Evolutionary conservation across 805 yeast genomes (phyloP).

Genomic region (Lachancea nothofagi): DNA sequence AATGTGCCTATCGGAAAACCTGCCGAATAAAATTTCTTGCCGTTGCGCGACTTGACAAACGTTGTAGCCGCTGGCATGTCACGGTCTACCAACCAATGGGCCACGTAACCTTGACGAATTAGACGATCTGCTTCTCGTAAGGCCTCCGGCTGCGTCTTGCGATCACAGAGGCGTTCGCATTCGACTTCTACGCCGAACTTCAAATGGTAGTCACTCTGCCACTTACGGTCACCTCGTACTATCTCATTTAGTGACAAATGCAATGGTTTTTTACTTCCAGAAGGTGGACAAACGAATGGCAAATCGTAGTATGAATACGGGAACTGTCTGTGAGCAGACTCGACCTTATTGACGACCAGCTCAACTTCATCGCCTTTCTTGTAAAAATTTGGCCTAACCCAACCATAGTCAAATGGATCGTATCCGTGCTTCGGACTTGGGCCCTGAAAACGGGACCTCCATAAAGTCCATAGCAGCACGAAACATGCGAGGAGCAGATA

Average conservation of each 20-base stretch:
- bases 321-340: constrained; percentile 63
- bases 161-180: constrained; percentile 65
- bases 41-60: constrained; percentile 51
- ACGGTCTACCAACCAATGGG: constrained; percentile 78
- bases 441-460: background rate
- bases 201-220: constrained; percentile 68
- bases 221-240: constrained; percentile 71
- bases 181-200: constrained; percentile 57
- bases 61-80: constrained; percentile 82
- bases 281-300: constrained; percentile 75
- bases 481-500: background rate
- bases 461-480: constrained; percentile 3
- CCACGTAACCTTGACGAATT: constrained; percentile 65
- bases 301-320: constrained; percentile 74
- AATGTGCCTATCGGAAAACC: constrained; percentile 83
- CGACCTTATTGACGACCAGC: constrained; percentile 68
- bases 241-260: constrained; percentile 72
- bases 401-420: constrained; percentile 12
- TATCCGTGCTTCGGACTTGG: background rate
- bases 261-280: constrained; percentile 47
- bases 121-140: constrained; percentile 53
- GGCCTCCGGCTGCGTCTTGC: constrained; percentile 48
- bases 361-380: constrained; percentile 57
- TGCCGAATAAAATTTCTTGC: constrained; percentile 69
- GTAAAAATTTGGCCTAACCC: constrained; percentile 35